A percentile compares a stretch with the other conserved stretches of the same genome.
phyloP scores from a whole-genome alignment of 2,329 filamentous ascomycete species.

The Fusarium guadeloupense region DNA sequence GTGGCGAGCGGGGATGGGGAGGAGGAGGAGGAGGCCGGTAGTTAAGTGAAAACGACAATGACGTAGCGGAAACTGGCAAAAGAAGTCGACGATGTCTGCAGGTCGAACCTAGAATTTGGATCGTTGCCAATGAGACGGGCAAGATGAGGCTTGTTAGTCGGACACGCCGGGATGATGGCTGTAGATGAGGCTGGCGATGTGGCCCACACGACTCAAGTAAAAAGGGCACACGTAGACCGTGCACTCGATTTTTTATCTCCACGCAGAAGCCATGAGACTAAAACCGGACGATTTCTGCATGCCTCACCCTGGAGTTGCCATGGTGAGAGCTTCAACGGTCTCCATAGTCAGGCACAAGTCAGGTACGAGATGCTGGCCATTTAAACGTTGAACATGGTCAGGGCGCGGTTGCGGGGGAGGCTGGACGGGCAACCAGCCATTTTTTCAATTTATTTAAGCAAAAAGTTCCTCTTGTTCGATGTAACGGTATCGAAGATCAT shows the following conservation, averaged over 20 bases:
- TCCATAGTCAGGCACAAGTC: neutral
- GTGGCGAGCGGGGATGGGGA: constrained; percentile 38
- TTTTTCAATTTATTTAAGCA: constrained; percentile 5
- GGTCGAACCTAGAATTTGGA: constrained; percentile 13
- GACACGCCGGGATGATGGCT: constrained; percentile 39
- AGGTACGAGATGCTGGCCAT: constrained; percentile 12
- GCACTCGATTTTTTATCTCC: constrained; percentile 10
- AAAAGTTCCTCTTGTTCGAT: constrained; percentile 3
- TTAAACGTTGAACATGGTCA: constrained; percentile 20
- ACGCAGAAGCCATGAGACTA: constrained; percentile 11
- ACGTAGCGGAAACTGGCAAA: constrained; percentile 27
- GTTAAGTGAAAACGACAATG: constrained; percentile 29
- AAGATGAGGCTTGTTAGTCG: constrained; percentile 20
- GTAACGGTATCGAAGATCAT: constrained; percentile 29
- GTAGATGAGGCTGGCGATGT: constrained; percentile 38
- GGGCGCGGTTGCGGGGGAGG: constrained; percentile 11
- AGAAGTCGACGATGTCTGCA: constrained; percentile 37
- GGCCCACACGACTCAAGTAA: constrained; percentile 29
- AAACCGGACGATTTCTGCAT: constrained; percentile 26
- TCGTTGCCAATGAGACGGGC: constrained; percentile 36
- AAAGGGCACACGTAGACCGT: constrained; percentile 24
- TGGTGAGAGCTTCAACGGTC: constrained; percentile 5
- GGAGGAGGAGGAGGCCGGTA: constrained; percentile 21
- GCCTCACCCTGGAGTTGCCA: constrained; percentile 18
- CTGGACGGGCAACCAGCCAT: constrained; percentile 1